phyloP scores from a whole-genome alignment of 1,284 basidiomycete species.

The Phellopilus nigrolimitatus region DNA sequence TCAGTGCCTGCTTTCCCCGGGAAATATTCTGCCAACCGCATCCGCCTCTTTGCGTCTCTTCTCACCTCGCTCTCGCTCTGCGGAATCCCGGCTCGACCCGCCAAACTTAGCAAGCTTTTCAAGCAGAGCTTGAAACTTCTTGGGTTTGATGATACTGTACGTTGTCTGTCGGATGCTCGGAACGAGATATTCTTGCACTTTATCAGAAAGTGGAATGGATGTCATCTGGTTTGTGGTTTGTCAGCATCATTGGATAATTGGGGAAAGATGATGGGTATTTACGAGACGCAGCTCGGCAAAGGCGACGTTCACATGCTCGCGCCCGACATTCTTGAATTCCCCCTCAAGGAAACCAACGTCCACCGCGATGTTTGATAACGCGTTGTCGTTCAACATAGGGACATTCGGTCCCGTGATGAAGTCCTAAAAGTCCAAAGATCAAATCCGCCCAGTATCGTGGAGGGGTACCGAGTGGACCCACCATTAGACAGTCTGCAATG shows the following conservation, averaged over 20 bases:
- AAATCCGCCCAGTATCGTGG: not conserved
- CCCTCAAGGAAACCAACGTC: constrained; percentile 85
- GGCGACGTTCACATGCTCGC: constrained; percentile 64
- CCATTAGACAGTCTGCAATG: constrained; percentile 85
- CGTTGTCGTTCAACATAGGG: constrained; percentile 83
- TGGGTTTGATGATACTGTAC: constrained; percentile 70
- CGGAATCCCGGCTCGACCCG: constrained; percentile 52
- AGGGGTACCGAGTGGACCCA: constrained; percentile 31
- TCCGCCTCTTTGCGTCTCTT: constrained; percentile 19
- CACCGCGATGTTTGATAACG: constrained; percentile 74
- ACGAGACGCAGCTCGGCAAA: constrained; percentile 83
- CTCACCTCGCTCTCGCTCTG: constrained; percentile 27
- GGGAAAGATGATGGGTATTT: constrained; percentile 18
- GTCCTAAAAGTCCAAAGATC: constrained; percentile 44
- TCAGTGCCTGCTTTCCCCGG: constrained; percentile 14
- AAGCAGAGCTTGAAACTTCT: constrained; percentile 69
- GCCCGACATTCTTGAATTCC: constrained; percentile 71
- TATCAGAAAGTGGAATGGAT: constrained; percentile 69
- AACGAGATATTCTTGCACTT: constrained; percentile 77
- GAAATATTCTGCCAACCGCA: constrained; percentile 17
- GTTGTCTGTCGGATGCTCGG: constrained; percentile 68
- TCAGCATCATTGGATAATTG: constrained; percentile 6
- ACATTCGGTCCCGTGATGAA: constrained; percentile 77
- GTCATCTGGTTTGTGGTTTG: constrained; percentile 51
- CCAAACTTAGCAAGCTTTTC: constrained; percentile 77